Base-by-base conservation (phyloP, 257 asterid genomes). In the Hygrophila difformis region DNA sequence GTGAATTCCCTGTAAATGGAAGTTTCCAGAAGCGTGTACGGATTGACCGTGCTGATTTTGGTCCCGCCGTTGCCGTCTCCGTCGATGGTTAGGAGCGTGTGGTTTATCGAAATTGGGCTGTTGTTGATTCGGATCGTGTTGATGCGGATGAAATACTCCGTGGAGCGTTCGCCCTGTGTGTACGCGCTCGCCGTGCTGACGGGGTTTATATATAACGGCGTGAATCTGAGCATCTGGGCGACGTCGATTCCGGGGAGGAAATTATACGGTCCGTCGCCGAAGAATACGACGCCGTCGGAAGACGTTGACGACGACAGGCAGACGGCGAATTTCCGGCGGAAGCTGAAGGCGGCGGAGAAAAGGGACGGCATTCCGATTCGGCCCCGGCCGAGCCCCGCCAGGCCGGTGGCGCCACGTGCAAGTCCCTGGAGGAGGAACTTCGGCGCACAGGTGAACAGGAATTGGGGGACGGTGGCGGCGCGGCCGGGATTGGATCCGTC, bases 81-180 rank as follows among this genome's bases (percentile, higher is more conserved):
- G 41, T 78, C 72, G 46, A 84, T 68, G 2, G 53, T 44, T 1
- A 81, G 47, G 8, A 78, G 65, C 0, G 76, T 61, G 6, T 49
- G 36, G 52, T 81, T 78, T 21, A 81, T 36, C 0, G 75, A 2
- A 18, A 80, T 61, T 0, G 55, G 47, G n/a, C n/a, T 42, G 31
- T 45, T 49, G 58, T 77, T 61, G 44, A 81, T 23, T 15, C 26
- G 37, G 43, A 84, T 62, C 1, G 79, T 33, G 48, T 58, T 66
- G 7, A 78, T 61, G 8, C 68, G 66, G 60, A 84, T 65, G 63
- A 81, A 81, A 60, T 84, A 81, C 21, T 84, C 95, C 14, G 70
- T 52, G 1, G 95, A 78, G 0, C 66, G 63, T 8, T 73, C 85
- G 14, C 86, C 89, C 0, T 17, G 55, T 0, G 16, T 20, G 37